A percentile compares a stretch with the other conserved stretches of the same genome.
Evolutionary conservation across 371 early-diverging fungal genomes (phyloP).

Genomic region (Nosema granulosis): DNA sequence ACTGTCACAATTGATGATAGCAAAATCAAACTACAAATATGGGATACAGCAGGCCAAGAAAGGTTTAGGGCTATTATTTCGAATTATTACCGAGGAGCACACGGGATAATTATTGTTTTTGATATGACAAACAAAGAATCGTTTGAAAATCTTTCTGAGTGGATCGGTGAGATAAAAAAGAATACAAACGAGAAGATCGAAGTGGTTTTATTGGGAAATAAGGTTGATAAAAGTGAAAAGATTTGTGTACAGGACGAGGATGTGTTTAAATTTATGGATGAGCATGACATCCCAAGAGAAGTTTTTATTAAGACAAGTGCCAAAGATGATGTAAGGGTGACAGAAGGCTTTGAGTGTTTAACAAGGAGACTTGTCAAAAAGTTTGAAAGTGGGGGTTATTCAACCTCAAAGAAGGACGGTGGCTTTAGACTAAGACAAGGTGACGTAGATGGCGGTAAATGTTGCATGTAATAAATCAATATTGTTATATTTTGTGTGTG

Average conservation of each 20-base stretch:
- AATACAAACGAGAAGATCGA: slow-evolving; percentile 83
- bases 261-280: slow-evolving; percentile 64
- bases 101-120: slow-evolving; percentile 95
- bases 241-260: slow-evolving; percentile 71
- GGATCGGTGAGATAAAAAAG: slow-evolving; percentile 94
- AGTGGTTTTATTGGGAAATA: slow-evolving; percentile 95
- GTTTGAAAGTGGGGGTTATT: slow-evolving; percentile 17
- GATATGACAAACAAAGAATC: slow-evolving; percentile 94
- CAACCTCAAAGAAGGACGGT: slow-evolving; percentile 9
- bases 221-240: slow-evolving; percentile 82
- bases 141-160: slow-evolving; percentile 88
- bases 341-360: slow-evolving; percentile 47
- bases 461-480: slow-evolving; percentile 22
- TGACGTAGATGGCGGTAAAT: background rate
- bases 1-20: slow-evolving; percentile 79
- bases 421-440: background rate
- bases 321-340: slow-evolving; percentile 53
- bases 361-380: slow-evolving; percentile 43
- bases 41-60: slow-evolving; percentile 99
- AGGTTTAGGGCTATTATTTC: slow-evolving; percentile 96
- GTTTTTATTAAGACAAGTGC: slow-evolving; percentile 60
- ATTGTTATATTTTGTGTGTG: background rate
- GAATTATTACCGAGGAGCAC: slow-evolving; percentile 73
- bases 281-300: slow-evolving; percentile 36
- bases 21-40: slow-evolving; percentile 88